These are phyloP conservation scores for Agaricus subrufescens DNA, from an alignment of 768 basidiomycete species.

Conservation along the genomic window DNA sequence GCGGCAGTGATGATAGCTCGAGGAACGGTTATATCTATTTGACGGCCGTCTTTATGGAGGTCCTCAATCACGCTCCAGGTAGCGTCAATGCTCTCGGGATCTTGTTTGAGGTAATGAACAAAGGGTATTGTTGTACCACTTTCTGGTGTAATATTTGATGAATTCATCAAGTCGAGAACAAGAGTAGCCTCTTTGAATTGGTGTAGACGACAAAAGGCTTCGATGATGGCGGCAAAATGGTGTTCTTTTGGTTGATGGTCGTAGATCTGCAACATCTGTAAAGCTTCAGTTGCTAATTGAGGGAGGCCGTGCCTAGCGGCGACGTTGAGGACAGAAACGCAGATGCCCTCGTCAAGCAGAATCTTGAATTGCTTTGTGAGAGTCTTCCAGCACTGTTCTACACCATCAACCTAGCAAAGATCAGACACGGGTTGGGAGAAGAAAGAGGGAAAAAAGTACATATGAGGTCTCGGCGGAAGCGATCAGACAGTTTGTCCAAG, in stretches of 20 bases:
- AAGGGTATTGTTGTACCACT: constrained; percentile 52
- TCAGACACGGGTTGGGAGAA: constrained; percentile 5
- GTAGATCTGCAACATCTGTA: constrained; percentile 48
- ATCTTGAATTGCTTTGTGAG: constrained; percentile 47
- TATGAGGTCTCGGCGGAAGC: constrained; percentile 61
- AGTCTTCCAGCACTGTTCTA: constrained; percentile 56
- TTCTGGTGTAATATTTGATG: constrained; percentile 43
- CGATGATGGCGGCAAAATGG: constrained; percentile 75
- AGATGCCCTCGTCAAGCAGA: constrained; percentile 71
- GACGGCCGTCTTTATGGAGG: constrained; percentile 46
- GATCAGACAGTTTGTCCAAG: constrained; percentile 66
- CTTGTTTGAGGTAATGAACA: constrained; percentile 37
- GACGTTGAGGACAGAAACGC: constrained; percentile 63
- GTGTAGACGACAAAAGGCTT: constrained; percentile 58
- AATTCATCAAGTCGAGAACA: constrained; percentile 56
- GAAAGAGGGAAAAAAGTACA: constrained; percentile 40
- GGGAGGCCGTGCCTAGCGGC: constrained; percentile 72
- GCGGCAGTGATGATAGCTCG: constrained; percentile 67
- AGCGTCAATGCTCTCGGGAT: constrained; percentile 53
- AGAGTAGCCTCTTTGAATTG: constrained; percentile 61
- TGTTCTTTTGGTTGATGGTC: constrained; percentile 55
- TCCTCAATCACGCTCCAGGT: constrained; percentile 63
- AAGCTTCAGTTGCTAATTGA: constrained; percentile 60
- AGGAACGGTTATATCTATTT: constrained; percentile 53
- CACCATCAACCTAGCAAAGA: constrained; percentile 56